Evolutionary conservation across 1,284 basidiomycete genomes (phyloP).

Genomic region (Ustilago esculenta): DNA sequence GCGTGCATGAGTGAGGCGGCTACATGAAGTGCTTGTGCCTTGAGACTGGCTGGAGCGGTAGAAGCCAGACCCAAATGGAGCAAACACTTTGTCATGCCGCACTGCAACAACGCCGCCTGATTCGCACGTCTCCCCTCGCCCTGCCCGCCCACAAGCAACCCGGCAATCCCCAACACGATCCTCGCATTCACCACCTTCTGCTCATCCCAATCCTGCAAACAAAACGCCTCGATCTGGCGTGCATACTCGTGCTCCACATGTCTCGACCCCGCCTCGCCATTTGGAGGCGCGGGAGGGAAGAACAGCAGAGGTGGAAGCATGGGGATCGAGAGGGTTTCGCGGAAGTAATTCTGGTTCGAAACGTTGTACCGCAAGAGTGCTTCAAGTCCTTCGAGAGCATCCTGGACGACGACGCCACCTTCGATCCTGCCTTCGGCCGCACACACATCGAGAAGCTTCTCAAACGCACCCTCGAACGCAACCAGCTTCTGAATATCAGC

Average conservation of each 20-base stretch:
- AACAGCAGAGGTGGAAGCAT: constrained; percentile 83
- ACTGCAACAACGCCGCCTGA: constrained; percentile 70
- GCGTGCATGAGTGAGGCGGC: constrained; percentile 68
- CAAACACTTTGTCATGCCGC: constrained; percentile 81
- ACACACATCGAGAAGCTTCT: constrained; percentile 90
- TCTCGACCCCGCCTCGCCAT: constrained; percentile 67
- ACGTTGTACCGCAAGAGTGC: constrained; percentile 88
- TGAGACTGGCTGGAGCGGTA: constrained; percentile 86
- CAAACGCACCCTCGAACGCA: constrained; percentile 96
- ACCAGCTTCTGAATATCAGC: constrained; percentile 96
- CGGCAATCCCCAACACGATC: constrained; percentile 82
- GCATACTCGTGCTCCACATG: constrained; percentile 70
- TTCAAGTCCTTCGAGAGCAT: constrained; percentile 85
- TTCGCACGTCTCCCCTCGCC: constrained; percentile 71
- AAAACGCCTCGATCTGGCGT: constrained; percentile 82
- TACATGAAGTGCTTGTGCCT: constrained; percentile 77
- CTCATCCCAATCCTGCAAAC: constrained; percentile 93
- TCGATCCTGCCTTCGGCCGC: constrained; percentile 89
- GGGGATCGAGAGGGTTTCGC: constrained; percentile 86
- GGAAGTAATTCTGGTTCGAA: constrained; percentile 98
- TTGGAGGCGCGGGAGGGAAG: constrained; percentile 74
- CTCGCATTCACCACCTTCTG: constrained; percentile 84
- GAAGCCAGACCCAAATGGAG: constrained; percentile 88
- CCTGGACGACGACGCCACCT: constrained; percentile 82
- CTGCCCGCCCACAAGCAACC: constrained; percentile 70